Conservation (phyloP, 345 rosid species). For the Citrus mangshanensis region DNA sequence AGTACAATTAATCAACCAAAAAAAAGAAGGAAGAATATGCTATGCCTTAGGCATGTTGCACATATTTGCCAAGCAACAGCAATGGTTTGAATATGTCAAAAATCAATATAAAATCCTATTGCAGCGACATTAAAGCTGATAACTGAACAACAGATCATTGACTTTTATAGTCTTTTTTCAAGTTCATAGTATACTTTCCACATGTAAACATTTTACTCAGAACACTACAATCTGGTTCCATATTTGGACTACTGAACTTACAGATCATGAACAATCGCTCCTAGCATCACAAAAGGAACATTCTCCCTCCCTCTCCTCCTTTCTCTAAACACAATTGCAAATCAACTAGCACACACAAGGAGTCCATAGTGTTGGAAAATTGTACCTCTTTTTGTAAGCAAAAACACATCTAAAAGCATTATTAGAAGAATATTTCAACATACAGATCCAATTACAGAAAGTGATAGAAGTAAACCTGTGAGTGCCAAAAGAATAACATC, state of each 20-base stretch:
- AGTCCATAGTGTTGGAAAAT: no score
- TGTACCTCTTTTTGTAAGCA: neutral
- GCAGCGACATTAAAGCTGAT: neutral
- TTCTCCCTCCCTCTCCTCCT: neutral
- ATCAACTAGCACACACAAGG: neutral
- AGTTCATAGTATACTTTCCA: neutral
- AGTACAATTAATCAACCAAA: neutral
- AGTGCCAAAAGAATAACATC: constrained; percentile 64
- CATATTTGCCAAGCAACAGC: neutral
- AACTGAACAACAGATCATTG: neutral
- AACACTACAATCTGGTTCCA: neutral
- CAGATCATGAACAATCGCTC: neutral
- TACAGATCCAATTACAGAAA: constrained; percentile 6
- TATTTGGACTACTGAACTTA: neutral
- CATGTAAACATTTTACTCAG: neutral
- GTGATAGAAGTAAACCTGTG: constrained; percentile 43
- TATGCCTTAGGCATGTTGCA: neutral
- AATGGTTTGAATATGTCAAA: neutral
- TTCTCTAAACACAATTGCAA: neutral
- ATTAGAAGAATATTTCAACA: neutral
- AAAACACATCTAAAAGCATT: neutral
- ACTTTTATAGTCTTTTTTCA: neutral
- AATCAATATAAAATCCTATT: neutral
- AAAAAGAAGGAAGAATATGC: neutral
- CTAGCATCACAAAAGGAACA: neutral